A percentile compares a stretch with the other conserved stretches of the same genome.
phyloP scores from a whole-genome alignment of 2,329 filamentous ascomycete species.

The Bipolaris victoriae region DNA sequence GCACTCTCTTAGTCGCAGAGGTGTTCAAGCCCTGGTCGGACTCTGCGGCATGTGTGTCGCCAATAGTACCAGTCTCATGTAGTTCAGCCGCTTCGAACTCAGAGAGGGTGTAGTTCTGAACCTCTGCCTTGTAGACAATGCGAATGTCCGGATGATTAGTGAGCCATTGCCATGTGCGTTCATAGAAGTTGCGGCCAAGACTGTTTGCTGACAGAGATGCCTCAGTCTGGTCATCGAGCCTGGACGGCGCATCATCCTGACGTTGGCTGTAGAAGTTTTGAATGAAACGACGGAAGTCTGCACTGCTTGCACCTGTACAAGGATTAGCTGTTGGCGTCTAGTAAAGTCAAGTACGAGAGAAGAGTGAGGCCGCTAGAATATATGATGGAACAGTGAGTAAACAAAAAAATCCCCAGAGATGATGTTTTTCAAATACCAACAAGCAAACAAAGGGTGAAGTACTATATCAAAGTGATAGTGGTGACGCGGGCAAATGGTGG shows the following conservation, averaged over 20 bases:
- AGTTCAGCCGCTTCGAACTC: slow-evolving; percentile 43
- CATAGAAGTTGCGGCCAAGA: slow-evolving; percentile 53
- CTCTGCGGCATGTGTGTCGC: neutral
- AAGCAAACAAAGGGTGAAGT: neutral
- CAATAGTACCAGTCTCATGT: slow-evolving; percentile 18
- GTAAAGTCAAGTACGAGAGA: slow-evolving; percentile 3
- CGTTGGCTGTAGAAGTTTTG: slow-evolving; percentile 43
- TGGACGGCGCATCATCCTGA: slow-evolving; percentile 9
- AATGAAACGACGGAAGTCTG: slow-evolving; percentile 50
- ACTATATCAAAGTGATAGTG: neutral
- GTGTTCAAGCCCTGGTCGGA: neutral
- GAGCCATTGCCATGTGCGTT: slow-evolving; percentile 65
- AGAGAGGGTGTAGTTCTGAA: slow-evolving; percentile 32
- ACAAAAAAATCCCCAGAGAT: neutral
- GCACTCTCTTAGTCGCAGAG: neutral
- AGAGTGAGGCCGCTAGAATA: neutral
- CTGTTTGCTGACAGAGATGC: neutral
- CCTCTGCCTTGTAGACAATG: slow-evolving; percentile 54
- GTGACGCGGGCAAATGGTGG: neutral
- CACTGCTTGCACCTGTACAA: slow-evolving; percentile 48
- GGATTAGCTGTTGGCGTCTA: slow-evolving; percentile 1
- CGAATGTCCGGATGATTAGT: slow-evolving; percentile 62
- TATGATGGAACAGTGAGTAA: neutral
- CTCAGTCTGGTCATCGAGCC: neutral
- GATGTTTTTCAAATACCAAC: neutral